Evolutionary conservation across 1,284 basidiomycete species (phyloP).

Genomic region (Cutaneotrichosporon arboriforme): DNA sequence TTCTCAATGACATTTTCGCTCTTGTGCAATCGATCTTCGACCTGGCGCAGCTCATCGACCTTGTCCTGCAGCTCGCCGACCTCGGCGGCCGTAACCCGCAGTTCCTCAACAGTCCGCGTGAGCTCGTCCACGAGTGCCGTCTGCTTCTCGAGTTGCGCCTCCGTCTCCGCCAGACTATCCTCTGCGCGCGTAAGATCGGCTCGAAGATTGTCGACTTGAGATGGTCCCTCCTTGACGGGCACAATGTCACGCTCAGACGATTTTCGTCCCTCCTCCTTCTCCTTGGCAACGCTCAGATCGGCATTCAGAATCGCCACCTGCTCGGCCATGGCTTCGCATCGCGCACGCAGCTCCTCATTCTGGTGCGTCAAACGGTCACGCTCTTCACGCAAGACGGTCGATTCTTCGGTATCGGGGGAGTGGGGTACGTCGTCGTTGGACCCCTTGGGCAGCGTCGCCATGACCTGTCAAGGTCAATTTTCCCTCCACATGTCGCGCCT

Average conservation of each 20-base stretch:
- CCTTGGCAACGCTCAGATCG: background rate
- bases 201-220: constrained; percentile 71
- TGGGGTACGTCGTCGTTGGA: constrained; percentile 9
- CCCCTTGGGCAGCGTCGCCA: constrained; percentile 29
- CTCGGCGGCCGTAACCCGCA: constrained; percentile 72
- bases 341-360: constrained; percentile 36
- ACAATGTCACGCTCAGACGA: constrained; percentile 6
- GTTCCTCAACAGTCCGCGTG: constrained; percentile 68
- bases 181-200: constrained; percentile 62
- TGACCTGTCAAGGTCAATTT: constrained; percentile 20
- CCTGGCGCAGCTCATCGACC: constrained; percentile 90
- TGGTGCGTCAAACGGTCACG: constrained; percentile 37
- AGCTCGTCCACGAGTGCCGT: constrained; percentile 63
- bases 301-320: constrained; percentile 38
- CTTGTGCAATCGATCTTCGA: constrained; percentile 83
- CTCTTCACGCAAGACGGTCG: constrained; percentile 24
- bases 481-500: constrained; percentile 4
- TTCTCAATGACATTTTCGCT: constrained; percentile 97
- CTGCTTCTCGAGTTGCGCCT: constrained; percentile 73
- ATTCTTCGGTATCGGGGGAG: constrained; percentile 10
- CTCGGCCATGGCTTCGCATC: constrained; percentile 33
- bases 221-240: constrained; percentile 7
- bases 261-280: constrained; percentile 9
- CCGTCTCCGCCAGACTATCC: constrained; percentile 72
- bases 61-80: constrained; percentile 79